Base-by-base conservation (phyloP, 495 filamentous ascomycete species). In the Xylaria curta region DNA sequence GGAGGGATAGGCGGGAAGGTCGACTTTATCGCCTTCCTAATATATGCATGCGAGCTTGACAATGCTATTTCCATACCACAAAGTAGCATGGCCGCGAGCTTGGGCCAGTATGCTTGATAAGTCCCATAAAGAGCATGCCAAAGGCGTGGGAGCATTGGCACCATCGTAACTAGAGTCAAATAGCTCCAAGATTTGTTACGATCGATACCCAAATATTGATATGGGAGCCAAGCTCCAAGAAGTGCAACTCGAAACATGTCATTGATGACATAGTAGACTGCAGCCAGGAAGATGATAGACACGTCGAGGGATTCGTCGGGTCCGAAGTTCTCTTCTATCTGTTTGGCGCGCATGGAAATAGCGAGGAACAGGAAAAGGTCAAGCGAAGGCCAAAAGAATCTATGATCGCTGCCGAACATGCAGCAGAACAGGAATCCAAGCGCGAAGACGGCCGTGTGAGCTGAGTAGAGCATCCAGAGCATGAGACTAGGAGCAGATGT, bases 191-290 rank as follows among this genome's bases (percentile, higher is more conserved):
- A 68, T 36, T 10, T 68, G 26, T 1, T 5, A 2, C 17, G 21
- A 12, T 68, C 26, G 13, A 36, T 31, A 38, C 17, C 40, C 24
- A 60, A 2, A 12, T 68, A 68, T 3, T 46, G 38, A 5, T 33
- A 68, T 1, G 66, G 66, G 36, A 68, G 66, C 53, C 66, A 68
- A 36, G 40, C 66, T 60, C 47, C 66, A 8, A 68, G 53, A 9
- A 68, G 53, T 4, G 38, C 28, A 15, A 46, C 33, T n/a, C 66
- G 33, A 2, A 60, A 21, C 1, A 33, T 60, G 33, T 68, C 66
- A 21, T 54, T 24, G 1, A 47, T 10, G 24, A 33, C 1, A 13
- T 42, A 47, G 24, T 68, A 68, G 13, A 68, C 4, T 0, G 17
- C 24, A 1, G 40, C 40, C 10, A 68, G 24, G 40, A 1, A 44